Evolutionary conservation across 306 rosid species (phyloP).

Genomic region (Malus asiatica): DNA sequence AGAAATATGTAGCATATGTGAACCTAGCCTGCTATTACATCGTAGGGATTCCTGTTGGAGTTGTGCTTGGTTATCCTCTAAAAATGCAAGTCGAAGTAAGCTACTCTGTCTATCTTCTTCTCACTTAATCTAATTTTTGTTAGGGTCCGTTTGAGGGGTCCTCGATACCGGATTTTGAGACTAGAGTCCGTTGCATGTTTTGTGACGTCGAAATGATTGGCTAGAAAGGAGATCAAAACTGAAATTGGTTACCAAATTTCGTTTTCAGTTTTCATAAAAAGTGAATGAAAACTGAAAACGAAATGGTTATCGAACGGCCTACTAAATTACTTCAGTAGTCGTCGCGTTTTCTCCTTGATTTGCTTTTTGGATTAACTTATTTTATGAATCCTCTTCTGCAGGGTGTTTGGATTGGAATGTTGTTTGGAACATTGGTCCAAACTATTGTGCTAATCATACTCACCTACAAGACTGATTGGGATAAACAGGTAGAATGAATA

Average conservation of each 20-base stretch:
- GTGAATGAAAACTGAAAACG: too few species aligned
- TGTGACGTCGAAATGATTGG: too few species aligned
- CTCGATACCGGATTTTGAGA: neutral
- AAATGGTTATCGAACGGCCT: neutral
- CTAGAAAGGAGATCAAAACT: too few species aligned
- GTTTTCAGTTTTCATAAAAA: too few species aligned
- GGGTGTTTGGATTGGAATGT: conserved; percentile 68
- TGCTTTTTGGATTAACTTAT: neutral
- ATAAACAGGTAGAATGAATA: conserved; percentile 35
- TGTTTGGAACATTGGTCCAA: conserved; percentile 53
- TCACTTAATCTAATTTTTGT: neutral
- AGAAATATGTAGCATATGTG: conserved; percentile 46
- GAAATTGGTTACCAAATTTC: too few species aligned
- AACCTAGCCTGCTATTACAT: conserved; percentile 52
- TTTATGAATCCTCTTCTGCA: conserved; percentile 8
- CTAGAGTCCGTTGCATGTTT: too few species aligned
- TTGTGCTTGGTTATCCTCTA: conserved; percentile 27
- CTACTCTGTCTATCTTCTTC: neutral
- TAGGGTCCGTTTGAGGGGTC: too few species aligned
- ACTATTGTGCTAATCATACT: conserved; percentile 30
- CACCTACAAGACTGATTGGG: conserved; percentile 54
- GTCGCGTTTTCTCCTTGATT: neutral
- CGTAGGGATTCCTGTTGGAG: conserved; percentile 45
- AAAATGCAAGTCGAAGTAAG: conserved; percentile 35
- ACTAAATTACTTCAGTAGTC: neutral